Evolutionary conservation across 371 early-diverging fungal species (phyloP).

Genomic region (Mortierella sp.): DNA sequence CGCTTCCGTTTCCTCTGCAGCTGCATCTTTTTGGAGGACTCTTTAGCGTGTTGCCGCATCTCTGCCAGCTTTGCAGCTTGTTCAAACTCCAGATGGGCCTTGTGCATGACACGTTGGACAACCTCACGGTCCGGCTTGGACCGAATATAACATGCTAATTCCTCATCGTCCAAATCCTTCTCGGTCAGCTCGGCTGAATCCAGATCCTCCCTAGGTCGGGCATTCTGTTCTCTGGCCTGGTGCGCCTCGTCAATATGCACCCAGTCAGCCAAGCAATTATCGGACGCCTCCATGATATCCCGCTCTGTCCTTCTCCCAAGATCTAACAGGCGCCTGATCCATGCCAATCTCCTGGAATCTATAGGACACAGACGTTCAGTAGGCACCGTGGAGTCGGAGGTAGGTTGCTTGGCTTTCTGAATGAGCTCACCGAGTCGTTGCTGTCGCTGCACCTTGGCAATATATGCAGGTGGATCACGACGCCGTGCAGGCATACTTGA

Average conservation of each 20-base stretch:
- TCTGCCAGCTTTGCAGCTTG: not conserved
- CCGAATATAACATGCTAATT: slow-evolving; percentile 17
- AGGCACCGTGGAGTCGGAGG: not conserved
- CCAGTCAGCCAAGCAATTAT: slow-evolving; percentile 28
- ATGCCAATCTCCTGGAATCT: not conserved
- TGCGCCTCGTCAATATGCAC: not conserved
- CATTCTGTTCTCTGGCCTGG: not conserved
- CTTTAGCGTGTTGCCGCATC: not conserved
- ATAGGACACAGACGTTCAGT: no score
- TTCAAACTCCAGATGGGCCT: slow-evolving; percentile 10
- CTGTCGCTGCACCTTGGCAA: not conserved
- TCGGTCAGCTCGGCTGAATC: slow-evolving; percentile 22
- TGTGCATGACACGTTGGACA: slow-evolving; percentile 13
- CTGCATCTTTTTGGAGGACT: slow-evolving; percentile 1
- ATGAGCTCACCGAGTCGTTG: not conserved
- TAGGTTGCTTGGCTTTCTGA: slow-evolving; percentile 9
- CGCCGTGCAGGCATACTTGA: not conserved
- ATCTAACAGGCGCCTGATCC: slow-evolving; percentile 16
- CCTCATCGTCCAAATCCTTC: slow-evolving; percentile 33
- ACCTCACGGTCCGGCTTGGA: slow-evolving; percentile 7
- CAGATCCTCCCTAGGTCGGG: slow-evolving; percentile 14
- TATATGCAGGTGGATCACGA: slow-evolving; percentile 17
- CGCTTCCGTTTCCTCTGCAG: not conserved
- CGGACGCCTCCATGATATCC: slow-evolving; percentile 26
- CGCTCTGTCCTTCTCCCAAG: slow-evolving; percentile 26